Evolutionary conservation across 345 rosid genomes (phyloP).

Genomic region (Cochlearia excelsa): DNA sequence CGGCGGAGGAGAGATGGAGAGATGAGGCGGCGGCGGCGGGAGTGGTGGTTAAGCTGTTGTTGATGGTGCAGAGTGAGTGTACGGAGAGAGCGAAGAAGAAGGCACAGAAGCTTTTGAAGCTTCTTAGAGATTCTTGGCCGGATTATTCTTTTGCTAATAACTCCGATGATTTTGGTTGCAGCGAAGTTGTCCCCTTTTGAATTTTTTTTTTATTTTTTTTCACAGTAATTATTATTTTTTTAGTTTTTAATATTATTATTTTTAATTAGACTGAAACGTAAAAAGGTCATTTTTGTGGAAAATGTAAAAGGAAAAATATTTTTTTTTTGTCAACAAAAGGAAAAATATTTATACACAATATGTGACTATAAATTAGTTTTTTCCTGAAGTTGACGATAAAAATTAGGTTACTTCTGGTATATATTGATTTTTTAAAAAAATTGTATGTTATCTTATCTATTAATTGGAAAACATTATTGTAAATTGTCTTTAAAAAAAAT

Average conservation of each 20-base stretch:
- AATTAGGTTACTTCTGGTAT: not conserved
- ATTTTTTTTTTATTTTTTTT: not conserved
- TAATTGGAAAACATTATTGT: too few relatives aligned
- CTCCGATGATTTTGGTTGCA: conserved; percentile 72
- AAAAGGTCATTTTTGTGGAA: conserved; percentile 16
- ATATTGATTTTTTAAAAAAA: too few relatives aligned
- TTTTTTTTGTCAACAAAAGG: too few relatives aligned
- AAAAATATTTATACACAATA: not conserved
- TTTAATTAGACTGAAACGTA: conserved; percentile 10
- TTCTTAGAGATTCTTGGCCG: conserved; percentile 83
- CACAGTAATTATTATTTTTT: conserved; percentile 20
- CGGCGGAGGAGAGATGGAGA: conserved; percentile 60
- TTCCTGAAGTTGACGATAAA: not conserved
- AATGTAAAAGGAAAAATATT: not conserved
- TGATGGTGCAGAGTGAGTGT: conserved; percentile 90
- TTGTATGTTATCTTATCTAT: too few relatives aligned
- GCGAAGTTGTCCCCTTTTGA: conserved; percentile 79
- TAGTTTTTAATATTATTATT: conserved; percentile 9
- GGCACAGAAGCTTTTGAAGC: conserved; percentile 78
- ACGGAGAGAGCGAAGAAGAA: conserved; percentile 94
- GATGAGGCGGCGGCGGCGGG: conserved; percentile 86
- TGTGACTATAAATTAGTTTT: not conserved
- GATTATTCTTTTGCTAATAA: conserved; percentile 53
- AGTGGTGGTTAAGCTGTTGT: conserved; percentile 65
- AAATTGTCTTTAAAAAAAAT: too few relatives aligned